phyloP scores from a whole-genome alignment of 345 rosid genomes.

The Mallotus nudiflorus region DNA sequence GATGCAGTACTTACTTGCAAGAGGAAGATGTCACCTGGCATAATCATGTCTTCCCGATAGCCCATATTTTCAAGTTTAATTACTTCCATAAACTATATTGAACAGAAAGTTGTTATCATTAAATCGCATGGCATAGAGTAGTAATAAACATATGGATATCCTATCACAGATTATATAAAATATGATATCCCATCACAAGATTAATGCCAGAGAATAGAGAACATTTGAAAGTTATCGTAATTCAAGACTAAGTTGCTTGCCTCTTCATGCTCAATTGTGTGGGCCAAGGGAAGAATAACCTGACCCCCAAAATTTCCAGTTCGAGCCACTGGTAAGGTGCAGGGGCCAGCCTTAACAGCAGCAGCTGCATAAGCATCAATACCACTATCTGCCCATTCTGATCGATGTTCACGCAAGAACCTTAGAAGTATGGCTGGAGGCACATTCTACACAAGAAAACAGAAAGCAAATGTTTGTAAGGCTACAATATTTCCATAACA shows the following conservation, averaged over 20 bases:
- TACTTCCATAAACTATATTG: conserved; percentile 80
- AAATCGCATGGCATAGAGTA: neutral
- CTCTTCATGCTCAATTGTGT: conserved; percentile 96
- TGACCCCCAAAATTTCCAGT: conserved; percentile 90
- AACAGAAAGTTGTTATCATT: conserved; percentile 1
- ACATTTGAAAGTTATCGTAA: neutral
- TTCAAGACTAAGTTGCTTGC: conserved; percentile 34
- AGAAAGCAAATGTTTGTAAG: neutral
- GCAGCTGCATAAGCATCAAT: conserved; percentile 96
- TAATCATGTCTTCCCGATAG: conserved; percentile 81
- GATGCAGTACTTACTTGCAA: conserved; percentile 63
- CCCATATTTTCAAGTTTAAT: conserved; percentile 87
- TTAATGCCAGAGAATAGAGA: neutral
- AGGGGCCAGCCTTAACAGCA: conserved; percentile 91
- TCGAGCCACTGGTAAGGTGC: conserved; percentile 74
- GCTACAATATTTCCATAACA: neutral
- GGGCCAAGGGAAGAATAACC: conserved; percentile 95
- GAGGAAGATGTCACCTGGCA: conserved; percentile 87
- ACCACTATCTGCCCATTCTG: conserved; percentile 98
- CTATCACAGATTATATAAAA: neutral
- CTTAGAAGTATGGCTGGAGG: conserved; percentile 96
- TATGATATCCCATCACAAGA: neutral
- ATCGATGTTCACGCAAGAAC: conserved; percentile 94
- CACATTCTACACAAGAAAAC: conserved; percentile 56
- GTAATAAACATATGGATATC: too few species aligned